These are phyloP conservation scores for Centrapalus pauciflorus DNA, from an alignment of 129 eudicot species.

Conservation along the genomic window DNA sequence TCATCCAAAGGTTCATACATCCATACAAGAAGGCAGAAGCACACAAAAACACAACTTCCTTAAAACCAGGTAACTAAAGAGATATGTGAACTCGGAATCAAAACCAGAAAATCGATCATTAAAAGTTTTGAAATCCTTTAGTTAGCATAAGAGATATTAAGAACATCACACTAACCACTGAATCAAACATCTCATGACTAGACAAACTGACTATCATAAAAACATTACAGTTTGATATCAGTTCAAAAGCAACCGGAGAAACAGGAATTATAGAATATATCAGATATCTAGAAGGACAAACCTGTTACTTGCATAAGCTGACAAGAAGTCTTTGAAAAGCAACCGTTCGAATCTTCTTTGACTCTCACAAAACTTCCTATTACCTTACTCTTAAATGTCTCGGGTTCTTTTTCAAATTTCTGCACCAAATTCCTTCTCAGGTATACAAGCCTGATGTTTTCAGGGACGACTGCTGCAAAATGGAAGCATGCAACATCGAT, in stretches of 20 bases:
- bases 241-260: too few species aligned
- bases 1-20: neutral
- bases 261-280: neutral
- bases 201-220: too few species aligned
- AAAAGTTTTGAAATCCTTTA: neutral
- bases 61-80: too few species aligned
- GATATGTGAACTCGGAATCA: neutral
- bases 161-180: too few species aligned
- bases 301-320: constrained; percentile 76
- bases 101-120: neutral
- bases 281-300: constrained; percentile 13
- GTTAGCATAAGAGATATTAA: neutral
- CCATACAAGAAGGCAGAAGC: neutral
- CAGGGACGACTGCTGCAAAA: constrained; percentile 60
- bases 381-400: constrained; percentile 58
- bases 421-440: constrained; percentile 65
- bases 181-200: too few species aligned
- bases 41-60: too few species aligned
- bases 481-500: constrained; percentile 19
- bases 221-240: too few species aligned
- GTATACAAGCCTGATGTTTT: constrained; percentile 65
- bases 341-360: constrained; percentile 48
- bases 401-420: constrained; percentile 45
- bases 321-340: constrained; percentile 32
- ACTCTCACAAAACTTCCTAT: constrained; percentile 69